A percentile compares a stretch with the other conserved stretches of the same genome.
Conservation (phyloP, 73 alveolate genomes). For the Tetrahymena borealis region DNA sequence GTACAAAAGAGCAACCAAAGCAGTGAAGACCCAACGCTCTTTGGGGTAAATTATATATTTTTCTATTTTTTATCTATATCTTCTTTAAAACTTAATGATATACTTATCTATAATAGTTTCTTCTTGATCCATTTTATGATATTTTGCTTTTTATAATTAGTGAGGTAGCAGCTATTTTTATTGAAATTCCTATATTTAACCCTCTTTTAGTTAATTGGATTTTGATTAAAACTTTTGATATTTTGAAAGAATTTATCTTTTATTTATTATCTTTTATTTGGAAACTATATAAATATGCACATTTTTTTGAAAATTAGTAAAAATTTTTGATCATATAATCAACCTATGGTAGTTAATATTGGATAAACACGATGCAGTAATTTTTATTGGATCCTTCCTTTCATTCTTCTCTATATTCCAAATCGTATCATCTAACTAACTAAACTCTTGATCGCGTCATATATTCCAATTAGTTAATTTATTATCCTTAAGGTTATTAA, state of each 20-base stretch:
- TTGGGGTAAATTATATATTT: not conserved
- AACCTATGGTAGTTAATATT: no score
- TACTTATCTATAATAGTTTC: not conserved
- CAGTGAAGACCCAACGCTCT: not conserved
- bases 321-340: no score
- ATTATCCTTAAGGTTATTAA: no score
- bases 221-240: no score
- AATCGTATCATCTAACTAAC: no score
- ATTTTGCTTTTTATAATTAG: not conserved
- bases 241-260: not conserved
- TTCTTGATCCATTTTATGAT: not conserved
- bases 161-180: not conserved
- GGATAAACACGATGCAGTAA: not conserved
- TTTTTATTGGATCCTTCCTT: not conserved
- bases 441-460: no score
- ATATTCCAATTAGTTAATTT: no score
- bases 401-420: not conserved
- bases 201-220: not conserved
- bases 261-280: no score
- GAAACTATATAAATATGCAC: no score
- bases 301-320: no score
- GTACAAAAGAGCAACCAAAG: not conserved
- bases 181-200: not conserved
- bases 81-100: not conserved
- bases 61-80: not conserved